Conservation (phyloP, 805 yeast species). For the Nakazawaea ernobii region DNA sequence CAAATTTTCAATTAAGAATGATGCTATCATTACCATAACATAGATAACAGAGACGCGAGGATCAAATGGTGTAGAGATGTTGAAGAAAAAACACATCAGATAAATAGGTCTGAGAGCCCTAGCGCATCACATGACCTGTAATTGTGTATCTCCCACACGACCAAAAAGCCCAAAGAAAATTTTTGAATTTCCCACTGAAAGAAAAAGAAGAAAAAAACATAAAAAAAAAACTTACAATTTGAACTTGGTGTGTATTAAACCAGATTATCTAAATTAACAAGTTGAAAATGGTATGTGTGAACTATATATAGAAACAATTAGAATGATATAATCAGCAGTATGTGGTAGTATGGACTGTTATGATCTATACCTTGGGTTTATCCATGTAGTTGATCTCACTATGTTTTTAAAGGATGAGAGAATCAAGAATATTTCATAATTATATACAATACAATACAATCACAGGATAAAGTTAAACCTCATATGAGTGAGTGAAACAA, state of each 20-base stretch:
- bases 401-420: too few relatives aligned
- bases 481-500: too few relatives aligned
- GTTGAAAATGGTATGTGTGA: slow-evolving; percentile 1
- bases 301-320: not conserved
- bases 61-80: too few relatives aligned
- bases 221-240: not conserved
- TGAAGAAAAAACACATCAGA: too few relatives aligned
- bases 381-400: too few relatives aligned
- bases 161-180: not conserved
- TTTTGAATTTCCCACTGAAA: not conserved
- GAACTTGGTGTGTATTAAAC: not conserved
- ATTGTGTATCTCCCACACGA: not conserved
- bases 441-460: too few relatives aligned
- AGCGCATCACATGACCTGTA: not conserved
- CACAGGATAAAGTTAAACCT: too few relatives aligned
- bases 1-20: too few relatives aligned
- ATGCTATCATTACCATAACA: too few relatives aligned
- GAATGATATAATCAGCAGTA: not conserved
- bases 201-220: not conserved
- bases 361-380: too few relatives aligned
- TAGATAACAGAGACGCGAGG: too few relatives aligned
- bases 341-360: not conserved
- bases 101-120: not conserved
- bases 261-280: not conserved
- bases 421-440: too few relatives aligned